phyloP scores from a whole-genome alignment of 306 rosid genomes.

The Cyamopsis tetragonoloba region DNA sequence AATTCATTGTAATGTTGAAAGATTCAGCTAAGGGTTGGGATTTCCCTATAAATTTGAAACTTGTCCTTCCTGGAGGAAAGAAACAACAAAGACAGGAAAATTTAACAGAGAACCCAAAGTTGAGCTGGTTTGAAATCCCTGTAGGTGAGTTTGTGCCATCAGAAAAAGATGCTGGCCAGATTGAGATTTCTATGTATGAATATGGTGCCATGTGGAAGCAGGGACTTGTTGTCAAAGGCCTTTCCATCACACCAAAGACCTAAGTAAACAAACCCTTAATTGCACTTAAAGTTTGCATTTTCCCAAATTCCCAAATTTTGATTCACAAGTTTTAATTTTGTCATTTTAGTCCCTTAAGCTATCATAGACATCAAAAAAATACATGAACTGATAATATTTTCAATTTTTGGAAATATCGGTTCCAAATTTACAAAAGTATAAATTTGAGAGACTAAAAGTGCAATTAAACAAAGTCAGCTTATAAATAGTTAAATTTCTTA shows the following conservation, averaged over 20 bases:
- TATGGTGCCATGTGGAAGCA: conserved; percentile 60
- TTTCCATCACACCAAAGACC: conserved; percentile 49
- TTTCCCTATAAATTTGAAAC: conserved; percentile 54
- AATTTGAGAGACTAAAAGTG: no score
- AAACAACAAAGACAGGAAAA: conserved; percentile 39
- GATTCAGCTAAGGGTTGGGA: conserved; percentile 56
- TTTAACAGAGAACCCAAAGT: conserved; percentile 29
- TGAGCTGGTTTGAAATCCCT: conserved; percentile 52
- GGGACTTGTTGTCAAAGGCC: conserved; percentile 63
- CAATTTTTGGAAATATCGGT: no score
- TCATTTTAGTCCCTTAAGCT: no score
- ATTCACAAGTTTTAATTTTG: no score
- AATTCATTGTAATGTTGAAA: conserved; percentile 51
- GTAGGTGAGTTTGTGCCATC: conserved; percentile 46
- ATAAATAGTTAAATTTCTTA: no score
- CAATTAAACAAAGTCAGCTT: no score
- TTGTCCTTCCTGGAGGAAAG: conserved; percentile 51
- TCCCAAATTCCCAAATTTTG: no score
- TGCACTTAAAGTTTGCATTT: no score
- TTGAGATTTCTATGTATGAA: conserved; percentile 55
- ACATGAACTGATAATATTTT: no score
- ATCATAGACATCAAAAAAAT: no score
- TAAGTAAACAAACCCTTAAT: no score
- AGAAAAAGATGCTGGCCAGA: conserved; percentile 33
- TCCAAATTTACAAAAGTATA: no score